Evolutionary conservation across 441 rosid genomes (phyloP).

Genomic region (Aleurites moluccanus): DNA sequence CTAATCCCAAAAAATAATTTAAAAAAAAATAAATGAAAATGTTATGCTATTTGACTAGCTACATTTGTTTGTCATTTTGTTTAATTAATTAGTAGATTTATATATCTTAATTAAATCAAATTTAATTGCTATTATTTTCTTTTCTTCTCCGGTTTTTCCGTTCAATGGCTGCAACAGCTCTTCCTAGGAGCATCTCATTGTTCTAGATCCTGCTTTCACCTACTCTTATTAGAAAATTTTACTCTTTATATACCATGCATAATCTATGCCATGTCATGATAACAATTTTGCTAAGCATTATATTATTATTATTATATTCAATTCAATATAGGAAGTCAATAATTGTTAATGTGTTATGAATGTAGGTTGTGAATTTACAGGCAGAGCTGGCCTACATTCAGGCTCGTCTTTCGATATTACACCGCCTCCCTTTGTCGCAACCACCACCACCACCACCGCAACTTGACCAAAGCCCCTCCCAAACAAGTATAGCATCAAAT

Average conservation of each 20-base stretch:
- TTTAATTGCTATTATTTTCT: background rate
- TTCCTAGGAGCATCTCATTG: slow-evolving; percentile 9
- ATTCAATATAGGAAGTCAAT: too few species aligned
- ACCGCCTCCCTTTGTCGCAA: slow-evolving; percentile 31
- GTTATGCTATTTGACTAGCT: too few species aligned
- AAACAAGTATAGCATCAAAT: slow-evolving; percentile 22
- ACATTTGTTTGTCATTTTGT: background rate
- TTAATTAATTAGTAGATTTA: background rate
- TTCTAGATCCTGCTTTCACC: background rate
- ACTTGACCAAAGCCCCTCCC: slow-evolving; percentile 19
- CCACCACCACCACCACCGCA: too few species aligned
- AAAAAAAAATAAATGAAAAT: too few species aligned
- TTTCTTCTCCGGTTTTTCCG: slow-evolving; percentile 7
- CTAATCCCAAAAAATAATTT: too few species aligned
- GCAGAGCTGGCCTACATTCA: slow-evolving; percentile 67
- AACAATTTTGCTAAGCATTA: too few species aligned
- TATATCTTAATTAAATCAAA: background rate
- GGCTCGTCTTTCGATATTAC: slow-evolving; percentile 58
- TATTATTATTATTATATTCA: too few species aligned
- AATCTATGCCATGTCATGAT: too few species aligned
- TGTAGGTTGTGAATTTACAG: slow-evolving; percentile 68
- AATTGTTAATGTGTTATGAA: too few species aligned
- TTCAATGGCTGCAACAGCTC: slow-evolving; percentile 14
- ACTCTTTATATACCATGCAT: too few species aligned
- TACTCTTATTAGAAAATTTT: background rate